Evolutionary conservation across 805 yeast genomes (phyloP).

Genomic region (Myxozyma sirexii): DNA sequence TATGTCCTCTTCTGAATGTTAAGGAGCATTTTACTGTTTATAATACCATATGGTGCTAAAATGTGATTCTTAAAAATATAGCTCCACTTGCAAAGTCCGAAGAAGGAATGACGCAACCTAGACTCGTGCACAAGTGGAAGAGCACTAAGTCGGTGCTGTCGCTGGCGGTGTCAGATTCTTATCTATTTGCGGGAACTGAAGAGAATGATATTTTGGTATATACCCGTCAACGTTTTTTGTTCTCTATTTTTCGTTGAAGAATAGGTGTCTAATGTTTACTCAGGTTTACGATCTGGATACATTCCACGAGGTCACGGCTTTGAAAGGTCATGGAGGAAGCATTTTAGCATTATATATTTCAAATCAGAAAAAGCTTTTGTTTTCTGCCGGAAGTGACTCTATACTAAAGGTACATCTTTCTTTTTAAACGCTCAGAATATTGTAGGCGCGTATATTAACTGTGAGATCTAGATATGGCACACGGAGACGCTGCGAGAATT

Average conservation of each 20-base stretch:
- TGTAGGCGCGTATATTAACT: no score
- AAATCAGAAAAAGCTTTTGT: slow-evolving; percentile 57
- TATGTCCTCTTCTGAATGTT: neutral
- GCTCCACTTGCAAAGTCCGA: slow-evolving; percentile 6
- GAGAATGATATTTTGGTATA: slow-evolving; percentile 70
- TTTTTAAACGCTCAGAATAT: neutral
- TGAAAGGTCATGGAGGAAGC: slow-evolving; percentile 71
- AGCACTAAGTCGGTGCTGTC: slow-evolving; percentile 73
- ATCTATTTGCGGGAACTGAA: slow-evolving; percentile 85
- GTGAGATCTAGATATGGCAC: slow-evolving; percentile 60
- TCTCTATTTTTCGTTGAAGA: no score
- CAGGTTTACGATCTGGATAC: slow-evolving; percentile 58
- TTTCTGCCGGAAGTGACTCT: slow-evolving; percentile 90
- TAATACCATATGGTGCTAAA: neutral
- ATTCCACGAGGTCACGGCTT: slow-evolving; percentile 56
- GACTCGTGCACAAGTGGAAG: slow-evolving; percentile 73
- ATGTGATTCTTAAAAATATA: neutral
- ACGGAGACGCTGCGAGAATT: slow-evolving; percentile 49
- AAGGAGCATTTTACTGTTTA: neutral
- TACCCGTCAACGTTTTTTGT: neutral
- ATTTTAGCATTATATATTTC: slow-evolving; percentile 61
- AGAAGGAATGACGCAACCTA: neutral
- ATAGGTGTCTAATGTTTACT: neutral
- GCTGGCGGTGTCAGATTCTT: slow-evolving; percentile 40
- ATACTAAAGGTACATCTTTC: slow-evolving; percentile 57